These are phyloP conservation scores for Aspergillus heteromorphus DNA, from an alignment of 495 filamentous ascomycete genomes.

Conservation along the genomic window DNA sequence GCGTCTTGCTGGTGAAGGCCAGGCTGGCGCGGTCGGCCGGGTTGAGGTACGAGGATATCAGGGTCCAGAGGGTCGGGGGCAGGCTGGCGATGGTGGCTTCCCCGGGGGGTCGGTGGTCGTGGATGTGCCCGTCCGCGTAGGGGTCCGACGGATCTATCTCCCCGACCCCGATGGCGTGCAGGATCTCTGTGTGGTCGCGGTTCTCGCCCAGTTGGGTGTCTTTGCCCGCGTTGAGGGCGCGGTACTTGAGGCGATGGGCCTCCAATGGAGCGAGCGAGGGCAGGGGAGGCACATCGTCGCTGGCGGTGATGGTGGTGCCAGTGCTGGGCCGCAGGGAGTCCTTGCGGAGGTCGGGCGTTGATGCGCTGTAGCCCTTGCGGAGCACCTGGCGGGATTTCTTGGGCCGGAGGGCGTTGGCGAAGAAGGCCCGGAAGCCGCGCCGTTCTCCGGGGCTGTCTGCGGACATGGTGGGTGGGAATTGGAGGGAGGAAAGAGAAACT, in stretches of 20 bases:
- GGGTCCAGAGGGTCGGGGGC: slow-evolving; percentile 37
- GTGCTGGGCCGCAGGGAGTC: slow-evolving; percentile 19
- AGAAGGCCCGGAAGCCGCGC: slow-evolving; percentile 30
- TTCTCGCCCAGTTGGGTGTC: slow-evolving; percentile 47
- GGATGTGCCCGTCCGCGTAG: slow-evolving; percentile 10
- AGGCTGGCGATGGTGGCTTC: slow-evolving; percentile 42
- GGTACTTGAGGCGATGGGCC: slow-evolving; percentile 38
- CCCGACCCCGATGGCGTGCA: slow-evolving; percentile 41
- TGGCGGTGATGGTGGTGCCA: slow-evolving; percentile 21
- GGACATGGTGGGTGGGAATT: slow-evolving; percentile 24
- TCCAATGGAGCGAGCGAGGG: slow-evolving; percentile 34
- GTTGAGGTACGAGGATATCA: slow-evolving; percentile 34
- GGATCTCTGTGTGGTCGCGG: slow-evolving; percentile 42
- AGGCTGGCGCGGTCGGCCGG: slow-evolving; percentile 43
- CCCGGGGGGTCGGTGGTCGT: slow-evolving; percentile 30
- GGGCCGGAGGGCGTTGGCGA: slow-evolving; percentile 33
- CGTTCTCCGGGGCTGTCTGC: slow-evolving; percentile 32
- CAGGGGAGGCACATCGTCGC: slow-evolving; percentile 31
- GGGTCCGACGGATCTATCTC: slow-evolving; percentile 27
- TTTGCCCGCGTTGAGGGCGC: slow-evolving; percentile 21
- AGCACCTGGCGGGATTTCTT: slow-evolving; percentile 46
- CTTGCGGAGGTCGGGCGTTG: background rate
- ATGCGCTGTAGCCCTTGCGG: slow-evolving; percentile 24
- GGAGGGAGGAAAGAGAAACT: background rate
- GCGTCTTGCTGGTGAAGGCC: slow-evolving; percentile 40